A percentile compares a stretch with the other conserved stretches of the same genome.
Evolutionary conservation across 2,329 filamentous ascomycete species (phyloP).

Genomic region (Alternaria consortialis): DNA sequence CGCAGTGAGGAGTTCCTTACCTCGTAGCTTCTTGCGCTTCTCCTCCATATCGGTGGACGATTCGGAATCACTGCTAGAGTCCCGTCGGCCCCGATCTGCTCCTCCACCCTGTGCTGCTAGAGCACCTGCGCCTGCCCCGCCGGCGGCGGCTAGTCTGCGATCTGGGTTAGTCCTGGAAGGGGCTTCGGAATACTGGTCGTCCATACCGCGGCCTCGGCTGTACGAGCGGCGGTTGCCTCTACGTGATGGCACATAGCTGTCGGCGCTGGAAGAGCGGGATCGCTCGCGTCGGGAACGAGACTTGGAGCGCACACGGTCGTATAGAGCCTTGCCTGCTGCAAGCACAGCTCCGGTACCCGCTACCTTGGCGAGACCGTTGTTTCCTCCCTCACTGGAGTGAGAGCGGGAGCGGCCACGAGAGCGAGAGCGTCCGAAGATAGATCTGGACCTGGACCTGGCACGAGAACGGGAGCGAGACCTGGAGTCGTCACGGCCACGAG

Average conservation of each 20-base stretch:
- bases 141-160: constrained; percentile 49
- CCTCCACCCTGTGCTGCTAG: constrained; percentile 36
- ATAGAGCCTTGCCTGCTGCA: constrained; percentile 61
- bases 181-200: constrained; percentile 54
- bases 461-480: constrained; percentile 64
- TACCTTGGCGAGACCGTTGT: constrained; percentile 59
- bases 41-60: constrained; percentile 70
- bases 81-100: constrained; percentile 31
- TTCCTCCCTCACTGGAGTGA: constrained; percentile 58
- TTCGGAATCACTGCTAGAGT: constrained; percentile 53
- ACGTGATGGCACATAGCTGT: constrained; percentile 61
- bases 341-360: constrained; percentile 60
- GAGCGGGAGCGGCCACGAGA: constrained; percentile 57
- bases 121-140: constrained; percentile 50
- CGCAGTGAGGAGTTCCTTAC: constrained; percentile 72
- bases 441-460: constrained; percentile 62
- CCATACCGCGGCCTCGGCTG: constrained; percentile 53
- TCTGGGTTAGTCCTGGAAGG: constrained; percentile 47
- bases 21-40: constrained; percentile 69
- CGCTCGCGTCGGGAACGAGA: constrained; percentile 58
- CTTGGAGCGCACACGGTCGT: constrained; percentile 65
- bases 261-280: constrained; percentile 53
- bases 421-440: constrained; percentile 48
- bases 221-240: constrained; percentile 55
- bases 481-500: constrained; percentile 53